Base-by-base conservation (phyloP, 306 rosid genomes). In the Elaeagnus macrophylla region DNA sequence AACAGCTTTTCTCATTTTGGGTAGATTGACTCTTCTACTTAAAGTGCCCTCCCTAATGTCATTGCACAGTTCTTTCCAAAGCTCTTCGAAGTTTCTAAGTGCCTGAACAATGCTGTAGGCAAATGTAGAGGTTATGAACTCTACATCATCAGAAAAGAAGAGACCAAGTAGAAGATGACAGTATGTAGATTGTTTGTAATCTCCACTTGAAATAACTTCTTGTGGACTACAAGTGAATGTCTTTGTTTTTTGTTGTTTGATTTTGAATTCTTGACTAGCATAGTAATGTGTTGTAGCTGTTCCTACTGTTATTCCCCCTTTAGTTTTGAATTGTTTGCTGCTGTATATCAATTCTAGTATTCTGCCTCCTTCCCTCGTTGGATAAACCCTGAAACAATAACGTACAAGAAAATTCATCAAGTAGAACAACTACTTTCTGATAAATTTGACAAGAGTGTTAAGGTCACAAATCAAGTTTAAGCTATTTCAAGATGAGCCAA, bases 251-350 rank as follows among this genome's bases (percentile, higher is more conserved):
- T 78, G 73, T n/a, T 91, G 94, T 47, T 84, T 91, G 75, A 77
- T 82, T 69, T 84, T 86, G 85, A 91, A 91, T 65, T 86, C 85
- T 46, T 81, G 77, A 64, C 97, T 91, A 12, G 86, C 73, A 64
- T 78, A 91, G 62, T 85, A 91, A 66, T 91, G 97, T 39, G 96
- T 91, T 53, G 97, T 91, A 40, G 97, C 97, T 9, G 96, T 80
- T 75, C 91, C 97, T 2, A 68, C 83, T 0, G 72, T 65, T 77
- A 91, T 50, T 0, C 88, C 91, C 65, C 96, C 97, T 63, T 80
- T 78, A 9, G 95, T 78, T 73, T 76, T 82, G 72, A 61, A 78
- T 71, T 70, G 74, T 32, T 71, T 81, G 80, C 97, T 86, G 71
- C 97, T 77, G 71, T 91, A 91, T 74, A 84, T 86, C 59, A 91